Evolutionary conservation across 139 green algal species (phyloP).

Genomic region (Ulvella scutata): DNA sequence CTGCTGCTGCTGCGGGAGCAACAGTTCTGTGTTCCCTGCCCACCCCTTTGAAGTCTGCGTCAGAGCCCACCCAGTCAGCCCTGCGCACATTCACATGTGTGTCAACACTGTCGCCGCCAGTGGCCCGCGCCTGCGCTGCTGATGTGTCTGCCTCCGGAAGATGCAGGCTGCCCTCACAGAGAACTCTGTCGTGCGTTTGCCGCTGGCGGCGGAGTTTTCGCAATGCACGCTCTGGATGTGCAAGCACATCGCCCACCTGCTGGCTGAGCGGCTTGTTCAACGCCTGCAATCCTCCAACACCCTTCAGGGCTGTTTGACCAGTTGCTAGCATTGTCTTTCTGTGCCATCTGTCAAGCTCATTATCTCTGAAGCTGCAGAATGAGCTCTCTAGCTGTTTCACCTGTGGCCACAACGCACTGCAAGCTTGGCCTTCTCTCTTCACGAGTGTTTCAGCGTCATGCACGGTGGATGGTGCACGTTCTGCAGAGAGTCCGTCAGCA

Average conservation of each 20-base stretch:
- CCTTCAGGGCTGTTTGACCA: constrained; percentile 13
- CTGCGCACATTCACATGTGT: constrained; percentile 4
- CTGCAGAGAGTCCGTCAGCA: not conserved
- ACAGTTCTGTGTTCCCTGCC: not conserved
- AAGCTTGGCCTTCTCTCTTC: not conserved
- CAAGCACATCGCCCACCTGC: constrained; percentile 36
- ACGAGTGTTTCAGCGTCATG: not conserved
- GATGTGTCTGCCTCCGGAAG: not conserved
- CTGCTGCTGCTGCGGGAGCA: not conserved
- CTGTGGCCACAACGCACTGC: not conserved
- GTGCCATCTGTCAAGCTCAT: constrained; percentile 66
- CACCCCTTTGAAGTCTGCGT: not conserved
- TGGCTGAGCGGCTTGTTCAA: constrained; percentile 54
- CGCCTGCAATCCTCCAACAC: constrained; percentile 27
- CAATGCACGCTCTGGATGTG: not conserved
- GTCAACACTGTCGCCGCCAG: not conserved
- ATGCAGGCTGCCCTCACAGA: not conserved
- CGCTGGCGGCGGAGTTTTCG: not conserved
- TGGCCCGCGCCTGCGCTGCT: not conserved
- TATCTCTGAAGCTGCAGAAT: constrained; percentile 42
- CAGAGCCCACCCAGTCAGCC: not conserved
- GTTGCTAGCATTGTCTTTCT: constrained; percentile 44
- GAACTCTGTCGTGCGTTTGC: not conserved
- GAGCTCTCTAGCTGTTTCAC: not conserved
- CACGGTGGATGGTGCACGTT: not conserved